These are phyloP conservation scores for Colletotrichum echinochloae DNA, from an alignment of 2,329 filamentous ascomycete genomes.

Conservation along the genomic window DNA sequence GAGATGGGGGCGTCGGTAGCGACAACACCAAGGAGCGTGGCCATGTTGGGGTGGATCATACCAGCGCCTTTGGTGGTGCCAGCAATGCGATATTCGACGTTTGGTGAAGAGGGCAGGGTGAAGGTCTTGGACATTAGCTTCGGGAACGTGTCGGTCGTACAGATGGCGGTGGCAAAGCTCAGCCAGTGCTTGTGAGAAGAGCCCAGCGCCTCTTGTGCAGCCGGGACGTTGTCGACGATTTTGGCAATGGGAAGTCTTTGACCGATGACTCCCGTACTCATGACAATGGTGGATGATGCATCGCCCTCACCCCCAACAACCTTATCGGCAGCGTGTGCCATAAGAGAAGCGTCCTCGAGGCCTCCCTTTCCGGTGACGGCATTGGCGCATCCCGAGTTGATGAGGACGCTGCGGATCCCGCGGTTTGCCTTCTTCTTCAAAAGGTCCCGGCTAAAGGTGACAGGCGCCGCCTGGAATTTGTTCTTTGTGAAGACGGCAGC, in stretches of 20 bases:
- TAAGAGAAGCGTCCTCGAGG: constrained; percentile 85
- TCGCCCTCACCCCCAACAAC: constrained; percentile 58
- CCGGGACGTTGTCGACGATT: constrained; percentile 85
- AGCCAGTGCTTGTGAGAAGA: constrained; percentile 89
- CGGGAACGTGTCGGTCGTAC: constrained; percentile 98
- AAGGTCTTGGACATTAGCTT: constrained; percentile 92
- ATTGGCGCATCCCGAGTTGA: constrained; percentile 97
- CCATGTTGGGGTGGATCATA: constrained; percentile 99
- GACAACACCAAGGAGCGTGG: constrained; percentile 90
- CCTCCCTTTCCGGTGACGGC: constrained; percentile 94
- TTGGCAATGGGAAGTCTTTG: constrained; percentile 93
- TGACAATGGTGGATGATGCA: constrained; percentile 79
- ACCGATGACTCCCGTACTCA: constrained; percentile 98
- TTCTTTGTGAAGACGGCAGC: constrained; percentile 98
- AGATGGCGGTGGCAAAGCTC: constrained; percentile 87
- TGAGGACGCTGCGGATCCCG: constrained; percentile 83
- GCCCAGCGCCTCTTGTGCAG: constrained; percentile 78
- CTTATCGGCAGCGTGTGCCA: constrained; percentile 84
- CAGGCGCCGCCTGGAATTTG: constrained; percentile 96
- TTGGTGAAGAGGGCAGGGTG: constrained; percentile 82
- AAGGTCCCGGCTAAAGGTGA: constrained; percentile 83
- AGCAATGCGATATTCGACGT: constrained; percentile 82
- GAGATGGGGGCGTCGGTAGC: constrained; percentile 90
- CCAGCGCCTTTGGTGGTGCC: constrained; percentile 98
- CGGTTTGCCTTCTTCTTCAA: constrained; percentile 74